phyloP scores from a whole-genome alignment of 192 early-diverging fungal genomes.

The Entophlyctis luteolus region DNA sequence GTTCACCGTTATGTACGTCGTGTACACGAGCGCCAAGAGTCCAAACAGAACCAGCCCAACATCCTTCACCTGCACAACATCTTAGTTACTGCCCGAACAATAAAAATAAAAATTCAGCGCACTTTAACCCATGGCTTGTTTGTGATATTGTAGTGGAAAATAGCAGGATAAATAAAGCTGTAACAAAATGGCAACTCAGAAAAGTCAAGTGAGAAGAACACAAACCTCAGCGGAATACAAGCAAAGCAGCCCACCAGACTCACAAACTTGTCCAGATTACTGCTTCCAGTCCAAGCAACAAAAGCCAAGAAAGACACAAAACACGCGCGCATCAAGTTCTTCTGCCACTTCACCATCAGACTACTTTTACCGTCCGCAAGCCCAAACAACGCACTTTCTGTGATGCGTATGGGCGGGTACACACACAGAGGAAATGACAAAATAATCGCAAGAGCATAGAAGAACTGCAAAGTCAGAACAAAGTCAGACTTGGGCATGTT shows the following conservation, averaged over 20 bases:
- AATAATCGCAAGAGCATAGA: constrained; percentile 91
- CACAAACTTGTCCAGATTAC: constrained; percentile 77
- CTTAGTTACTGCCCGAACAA: background rate
- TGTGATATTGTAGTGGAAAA: constrained; percentile 69
- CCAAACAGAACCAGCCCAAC: constrained; percentile 63
- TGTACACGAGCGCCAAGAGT: constrained; percentile 69
- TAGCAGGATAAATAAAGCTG: constrained; percentile 80
- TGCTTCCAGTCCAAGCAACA: constrained; percentile 72
- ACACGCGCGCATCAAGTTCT: constrained; percentile 74
- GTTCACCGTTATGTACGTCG: constrained; percentile 71
- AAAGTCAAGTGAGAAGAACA: background rate
- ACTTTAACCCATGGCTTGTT: constrained; percentile 26
- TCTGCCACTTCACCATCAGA: constrained; percentile 75
- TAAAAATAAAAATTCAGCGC: background rate
- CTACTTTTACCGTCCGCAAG: constrained; percentile 71
- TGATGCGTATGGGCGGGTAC: constrained; percentile 91
- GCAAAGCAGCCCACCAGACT: constrained; percentile 78
- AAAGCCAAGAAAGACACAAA: constrained; percentile 64
- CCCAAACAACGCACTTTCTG: constrained; percentile 79
- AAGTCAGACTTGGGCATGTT: constrained; percentile 72
- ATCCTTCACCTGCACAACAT: constrained; percentile 19
- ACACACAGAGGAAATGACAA: constrained; percentile 88
- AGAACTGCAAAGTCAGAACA: constrained; percentile 69
- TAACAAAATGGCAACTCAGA: constrained; percentile 15
- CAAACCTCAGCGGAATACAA: constrained; percentile 54